Evolutionary conservation across 164 flowering plant species (phyloP), one percentile per base, ranked within the genome.

Genomic region (Piper betle): DNA sequence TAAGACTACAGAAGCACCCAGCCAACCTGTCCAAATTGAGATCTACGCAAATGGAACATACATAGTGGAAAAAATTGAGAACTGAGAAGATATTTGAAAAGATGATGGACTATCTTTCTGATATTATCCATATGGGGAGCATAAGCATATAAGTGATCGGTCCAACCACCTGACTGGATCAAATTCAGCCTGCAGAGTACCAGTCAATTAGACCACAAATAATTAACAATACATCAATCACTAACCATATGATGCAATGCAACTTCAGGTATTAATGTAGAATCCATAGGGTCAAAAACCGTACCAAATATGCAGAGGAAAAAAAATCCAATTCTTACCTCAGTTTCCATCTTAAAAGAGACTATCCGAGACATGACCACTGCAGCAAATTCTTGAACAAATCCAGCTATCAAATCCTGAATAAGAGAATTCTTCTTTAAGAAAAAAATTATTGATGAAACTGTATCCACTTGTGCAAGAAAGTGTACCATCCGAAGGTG

Each of bases 321-420:
- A 25, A 19, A 20, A 16, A 37, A 56, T 5, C 59, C 16, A 56
- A 37, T 6, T 17, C 40, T 63, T 77, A 93, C 99, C 97, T 93
- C 97, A 46, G 76, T 79, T 71, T 93, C 99, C 97, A 93, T 93
- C 77, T 88, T 93, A 78, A 81, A 80, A 56, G 99, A 93, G 70
- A 93, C 96, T 53, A 79, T 70, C 54, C 99, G 92, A 72, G 97
- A 95, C 92, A 90, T 82, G 61, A 85, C 92, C 60, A 77, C 95
- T 68, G 86, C 95, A 66, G 99, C 99, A 71, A 96, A 90, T 85
- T 93, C 97, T 82, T 93, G 99, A 74, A 88, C 99, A 83, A 93
- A 93, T 62, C 97, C 99, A 67, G 96, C 84, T 70, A 85, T 77
- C 63, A 90, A 74, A n/a, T 93, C 99, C 99, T 93, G 71, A 60